These are phyloP conservation scores for Rhynchosporium secalis DNA, from an alignment of 2,329 filamentous ascomycete genomes.

Conservation along the genomic window DNA sequence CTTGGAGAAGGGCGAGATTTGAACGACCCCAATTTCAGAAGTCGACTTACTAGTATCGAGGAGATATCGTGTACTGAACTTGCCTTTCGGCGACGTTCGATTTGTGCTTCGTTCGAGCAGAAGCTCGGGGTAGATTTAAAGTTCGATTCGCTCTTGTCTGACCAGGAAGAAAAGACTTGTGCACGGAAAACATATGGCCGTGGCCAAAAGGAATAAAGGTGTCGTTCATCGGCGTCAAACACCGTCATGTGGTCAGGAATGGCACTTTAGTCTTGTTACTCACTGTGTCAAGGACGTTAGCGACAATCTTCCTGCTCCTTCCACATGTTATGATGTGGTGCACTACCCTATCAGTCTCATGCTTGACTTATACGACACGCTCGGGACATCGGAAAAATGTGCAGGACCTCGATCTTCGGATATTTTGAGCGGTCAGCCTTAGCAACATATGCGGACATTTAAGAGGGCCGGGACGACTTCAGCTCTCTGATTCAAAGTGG, in stretches of 20 bases:
- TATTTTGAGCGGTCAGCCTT: too few relatives aligned
- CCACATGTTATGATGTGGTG: background rate
- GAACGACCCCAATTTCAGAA: constrained; percentile 17
- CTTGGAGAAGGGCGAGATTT: constrained; percentile 18
- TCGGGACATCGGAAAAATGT: too few relatives aligned
- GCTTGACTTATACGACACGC: too few relatives aligned
- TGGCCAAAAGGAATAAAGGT: constrained; percentile 15
- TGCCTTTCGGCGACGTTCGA: constrained; percentile 15
- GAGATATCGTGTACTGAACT: constrained; percentile 8
- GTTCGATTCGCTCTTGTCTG: constrained; percentile 22
- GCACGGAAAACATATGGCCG: constrained; percentile 6
- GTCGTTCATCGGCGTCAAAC: constrained; percentile 13
- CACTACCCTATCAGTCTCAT: background rate
- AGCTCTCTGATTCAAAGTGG: too few relatives aligned
- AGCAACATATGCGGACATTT: too few relatives aligned
- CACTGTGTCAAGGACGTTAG: background rate
- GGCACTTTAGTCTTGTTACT: constrained; percentile 9
- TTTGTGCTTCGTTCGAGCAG: constrained; percentile 25
- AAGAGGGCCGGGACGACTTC: too few relatives aligned
- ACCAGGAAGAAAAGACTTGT: constrained; percentile 20
- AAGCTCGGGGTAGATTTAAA: constrained; percentile 13
- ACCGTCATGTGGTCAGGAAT: constrained; percentile 6
- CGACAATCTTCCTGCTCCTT: background rate
- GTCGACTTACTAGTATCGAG: constrained; percentile 8
- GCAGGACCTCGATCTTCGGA: too few relatives aligned